Percentiles rank a stretch among this genome's conserved stretches.
phyloP scores from a whole-genome alignment of 2,329 filamentous ascomycete genomes.

The Huntiella savannae region DNA sequence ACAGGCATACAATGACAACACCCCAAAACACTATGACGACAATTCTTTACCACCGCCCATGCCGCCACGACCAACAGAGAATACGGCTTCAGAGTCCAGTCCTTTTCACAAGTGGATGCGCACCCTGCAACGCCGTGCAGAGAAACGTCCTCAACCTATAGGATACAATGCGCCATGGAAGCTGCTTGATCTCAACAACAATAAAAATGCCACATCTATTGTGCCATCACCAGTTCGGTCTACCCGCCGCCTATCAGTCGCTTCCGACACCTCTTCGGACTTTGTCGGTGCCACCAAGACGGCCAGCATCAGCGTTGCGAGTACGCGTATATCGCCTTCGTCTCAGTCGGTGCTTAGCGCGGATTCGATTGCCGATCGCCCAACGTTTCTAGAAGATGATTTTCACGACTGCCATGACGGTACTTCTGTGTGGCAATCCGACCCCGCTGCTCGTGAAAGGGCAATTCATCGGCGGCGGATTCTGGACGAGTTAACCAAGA shows the following conservation, averaged over 20 bases:
- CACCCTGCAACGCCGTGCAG: conserved; percentile 41
- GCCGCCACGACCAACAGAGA: too few relatives aligned
- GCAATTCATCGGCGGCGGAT: conserved; percentile 59
- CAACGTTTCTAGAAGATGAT: conserved; percentile 48
- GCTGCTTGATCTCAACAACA: conserved; percentile 15
- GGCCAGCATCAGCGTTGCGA: conserved; percentile 58
- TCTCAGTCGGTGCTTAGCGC: background rate
- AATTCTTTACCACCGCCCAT: background rate
- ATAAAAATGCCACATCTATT: background rate
- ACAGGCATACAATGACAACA: background rate
- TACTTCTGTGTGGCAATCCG: conserved; percentile 21
- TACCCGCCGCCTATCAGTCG: conserved; percentile 19
- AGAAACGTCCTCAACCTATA: conserved; percentile 19
- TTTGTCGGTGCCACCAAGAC: conserved; percentile 70
- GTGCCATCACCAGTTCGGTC: conserved; percentile 11
- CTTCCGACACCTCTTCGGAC: conserved; percentile 56
- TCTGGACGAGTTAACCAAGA: conserved; percentile 67
- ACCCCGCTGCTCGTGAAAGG: conserved; percentile 52
- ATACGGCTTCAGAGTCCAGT: background rate
- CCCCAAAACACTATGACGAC: background rate
- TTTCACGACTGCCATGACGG: conserved; percentile 15
- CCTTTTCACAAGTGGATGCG: conserved; percentile 57
- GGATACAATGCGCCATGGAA: conserved; percentile 20
- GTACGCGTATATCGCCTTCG: conserved; percentile 36
- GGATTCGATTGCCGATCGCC: conserved; percentile 14